A percentile compares a stretch with the other conserved stretches of the same genome.
phyloP scores from a whole-genome alignment of 495 filamentous ascomycete species.

The Margaritispora aquatica region DNA sequence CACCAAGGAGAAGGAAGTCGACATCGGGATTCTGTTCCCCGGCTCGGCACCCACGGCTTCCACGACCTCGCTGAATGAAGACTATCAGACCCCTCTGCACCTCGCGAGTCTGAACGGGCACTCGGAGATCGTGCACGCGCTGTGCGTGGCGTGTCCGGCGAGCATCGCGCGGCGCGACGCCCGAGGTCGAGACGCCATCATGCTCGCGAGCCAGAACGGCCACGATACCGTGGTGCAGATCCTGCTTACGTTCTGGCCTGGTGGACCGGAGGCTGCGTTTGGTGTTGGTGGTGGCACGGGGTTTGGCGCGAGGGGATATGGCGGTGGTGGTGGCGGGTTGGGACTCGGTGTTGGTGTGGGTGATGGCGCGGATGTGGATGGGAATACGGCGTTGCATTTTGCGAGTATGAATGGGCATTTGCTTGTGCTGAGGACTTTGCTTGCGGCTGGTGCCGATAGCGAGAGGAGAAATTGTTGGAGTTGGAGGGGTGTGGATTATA shows the following conservation, averaged over 20 bases:
- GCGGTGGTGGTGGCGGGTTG: neutral
- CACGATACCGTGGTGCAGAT: conserved; percentile 55
- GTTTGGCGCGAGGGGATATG: too few relatives aligned
- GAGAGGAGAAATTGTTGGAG: conserved; percentile 59
- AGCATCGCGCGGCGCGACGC: conserved; percentile 47
- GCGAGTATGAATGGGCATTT: conserved; percentile 61
- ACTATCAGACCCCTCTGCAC: conserved; percentile 27
- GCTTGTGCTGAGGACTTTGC: conserved; percentile 63
- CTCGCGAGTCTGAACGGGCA: conserved; percentile 52
- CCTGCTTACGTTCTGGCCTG: conserved; percentile 47
- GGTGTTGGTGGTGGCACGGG: neutral
- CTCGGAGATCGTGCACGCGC: conserved; percentile 53
- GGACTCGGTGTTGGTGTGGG: neutral
- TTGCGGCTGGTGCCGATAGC: conserved; percentile 61
- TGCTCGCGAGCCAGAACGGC: conserved; percentile 47
- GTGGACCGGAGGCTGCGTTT: conserved; percentile 26
- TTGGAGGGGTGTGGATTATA: conserved; percentile 70
- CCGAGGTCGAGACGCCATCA: conserved; percentile 51
- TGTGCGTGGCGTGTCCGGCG: conserved; percentile 36
- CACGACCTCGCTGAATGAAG: conserved; percentile 32
- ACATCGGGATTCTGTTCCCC: neutral
- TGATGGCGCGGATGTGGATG: conserved; percentile 43
- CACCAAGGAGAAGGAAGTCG: neutral
- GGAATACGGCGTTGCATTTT: conserved; percentile 75
- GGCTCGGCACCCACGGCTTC: conserved; percentile 20